phyloP scores from a whole-genome alignment of 1,284 basidiomycete species.

The Pseudozyma tsukubaensis region DNA sequence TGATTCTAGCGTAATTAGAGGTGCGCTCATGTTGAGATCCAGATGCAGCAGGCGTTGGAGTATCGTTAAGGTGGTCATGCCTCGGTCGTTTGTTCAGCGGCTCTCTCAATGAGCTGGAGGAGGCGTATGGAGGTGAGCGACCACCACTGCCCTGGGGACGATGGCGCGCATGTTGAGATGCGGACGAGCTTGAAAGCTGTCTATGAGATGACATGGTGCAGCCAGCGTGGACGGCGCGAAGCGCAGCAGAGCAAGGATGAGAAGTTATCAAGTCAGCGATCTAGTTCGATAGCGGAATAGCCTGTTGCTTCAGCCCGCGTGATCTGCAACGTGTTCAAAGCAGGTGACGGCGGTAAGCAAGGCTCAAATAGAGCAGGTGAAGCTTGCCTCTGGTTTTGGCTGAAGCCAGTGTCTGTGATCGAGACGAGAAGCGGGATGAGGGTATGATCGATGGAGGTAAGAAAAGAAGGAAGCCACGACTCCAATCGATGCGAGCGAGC shows the following conservation, averaged over 20 bases:
- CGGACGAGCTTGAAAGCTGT: conserved; percentile 16
- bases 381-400: conserved; percentile 1
- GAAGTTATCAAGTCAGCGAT: conserved; percentile 19
- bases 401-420: not conserved
- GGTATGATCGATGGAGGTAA: conserved; percentile 3
- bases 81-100: conserved; percentile 20
- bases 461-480: not conserved
- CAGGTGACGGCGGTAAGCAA: not conserved
- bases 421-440: not conserved
- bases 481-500: conserved; percentile 1
- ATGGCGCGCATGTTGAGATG: conserved; percentile 6
- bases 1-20: not conserved
- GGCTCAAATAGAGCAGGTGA: not conserved
- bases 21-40: not conserved
- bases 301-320: not conserved
- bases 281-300: not conserved
- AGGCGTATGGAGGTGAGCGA: conserved; percentile 1
- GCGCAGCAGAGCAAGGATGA: conserved; percentile 6
- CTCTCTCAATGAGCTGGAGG: conserved; percentile 7
- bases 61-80: not conserved
- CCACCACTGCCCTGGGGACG: not conserved
- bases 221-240: not conserved
- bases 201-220: conserved; percentile 17
- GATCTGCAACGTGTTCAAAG: not conserved
- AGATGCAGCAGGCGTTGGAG: not conserved